Percentiles rank a stretch among this genome's conserved stretches.
Evolutionary conservation across 2,329 filamentous ascomycete genomes (phyloP).

Genomic region (Colletotrichum orchidophilum): DNA sequence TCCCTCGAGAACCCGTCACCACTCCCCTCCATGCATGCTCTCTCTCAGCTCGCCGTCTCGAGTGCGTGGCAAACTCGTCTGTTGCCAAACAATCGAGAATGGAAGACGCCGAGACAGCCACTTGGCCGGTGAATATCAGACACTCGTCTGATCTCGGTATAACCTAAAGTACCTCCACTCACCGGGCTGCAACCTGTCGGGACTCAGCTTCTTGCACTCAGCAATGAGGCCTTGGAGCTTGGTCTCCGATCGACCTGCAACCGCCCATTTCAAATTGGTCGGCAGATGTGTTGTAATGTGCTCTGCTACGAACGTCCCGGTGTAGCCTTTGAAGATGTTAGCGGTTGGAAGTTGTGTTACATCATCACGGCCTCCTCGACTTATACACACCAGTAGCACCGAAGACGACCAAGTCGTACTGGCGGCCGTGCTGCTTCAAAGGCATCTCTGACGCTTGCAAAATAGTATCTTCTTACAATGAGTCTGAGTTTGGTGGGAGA

Average conservation of each 20-base stretch:
- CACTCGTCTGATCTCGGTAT: slow-evolving; percentile 4
- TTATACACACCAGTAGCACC: slow-evolving; percentile 62
- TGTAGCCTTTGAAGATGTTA: slow-evolving; percentile 71
- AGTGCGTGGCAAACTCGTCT: neutral
- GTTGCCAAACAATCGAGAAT: neutral
- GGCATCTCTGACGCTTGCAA: slow-evolving; percentile 48
- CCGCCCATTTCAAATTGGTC: slow-evolving; percentile 84
- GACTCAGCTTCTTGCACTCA: slow-evolving; percentile 72
- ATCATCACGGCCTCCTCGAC: neutral
- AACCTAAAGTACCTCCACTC: slow-evolving; percentile 39
- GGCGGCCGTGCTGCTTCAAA: slow-evolving; percentile 59
- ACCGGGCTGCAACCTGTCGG: slow-evolving; percentile 78
- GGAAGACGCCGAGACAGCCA: neutral
- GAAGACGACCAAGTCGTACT: slow-evolving; percentile 67
- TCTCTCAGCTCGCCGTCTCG: neutral
- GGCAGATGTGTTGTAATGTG: slow-evolving; percentile 77
- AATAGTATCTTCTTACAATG: neutral
- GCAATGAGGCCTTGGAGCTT: slow-evolving; percentile 78
- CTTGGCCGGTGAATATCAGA: neutral
- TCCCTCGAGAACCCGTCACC: neutral
- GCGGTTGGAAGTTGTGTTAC: neutral
- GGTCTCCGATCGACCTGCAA: slow-evolving; percentile 81
- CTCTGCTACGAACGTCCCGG: slow-evolving; percentile 79
- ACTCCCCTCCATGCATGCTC: neutral
- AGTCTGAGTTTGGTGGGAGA: neutral